Evolutionary conservation across 805 yeast genomes (phyloP), one percentile per base, ranked within the genome.

Genomic region (Debaryomyces hansenii): DNA sequence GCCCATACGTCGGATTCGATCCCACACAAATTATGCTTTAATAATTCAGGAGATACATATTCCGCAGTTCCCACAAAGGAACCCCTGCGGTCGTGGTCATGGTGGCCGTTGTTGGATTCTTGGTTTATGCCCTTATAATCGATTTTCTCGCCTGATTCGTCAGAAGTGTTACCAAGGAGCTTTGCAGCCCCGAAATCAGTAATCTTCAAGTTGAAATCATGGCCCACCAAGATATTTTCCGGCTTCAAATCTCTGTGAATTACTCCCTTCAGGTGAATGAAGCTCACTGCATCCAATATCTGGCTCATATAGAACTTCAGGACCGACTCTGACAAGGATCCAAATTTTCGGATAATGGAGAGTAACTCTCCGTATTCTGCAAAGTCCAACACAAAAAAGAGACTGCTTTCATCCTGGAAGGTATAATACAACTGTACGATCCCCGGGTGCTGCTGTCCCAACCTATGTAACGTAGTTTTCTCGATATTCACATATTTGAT

Each of bases 101-200:
- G 67, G 31, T 63, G 69, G 24, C 67, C 74, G n/a, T 59, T 63
- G 12, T 21, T 38, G 8, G 36, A 40, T 5, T 35, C 16, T 42
- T 36, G 14, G 21, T 37, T 18, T 5, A 64, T 55, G 16, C 57
- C 55, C 37, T 60, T 62, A 50, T 64, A 67, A 45, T 67, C 73
- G 27, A 70, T 61, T 10, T 57, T 59, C 16, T 64, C 69, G 21
- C 55, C 60, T 7, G 54, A 53, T 14, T 61, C 62, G 34, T 79
- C 80, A 41, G 60, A 61, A 29, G 47, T 42, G 18, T 55, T 54
- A 15, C 69, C 75, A 12, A 88, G 68, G 4, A 89, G 71, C 62
- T 88, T 90, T 1, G 98, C 99, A n/a, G 98, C 96, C 9, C 99
- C 99, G 66, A 94, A 94, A 67, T 94, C 99, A 1, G 98, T 94